Base-by-base conservation (phyloP, 768 basidiomycete genomes). In the Sarcomyxa edulis region DNA sequence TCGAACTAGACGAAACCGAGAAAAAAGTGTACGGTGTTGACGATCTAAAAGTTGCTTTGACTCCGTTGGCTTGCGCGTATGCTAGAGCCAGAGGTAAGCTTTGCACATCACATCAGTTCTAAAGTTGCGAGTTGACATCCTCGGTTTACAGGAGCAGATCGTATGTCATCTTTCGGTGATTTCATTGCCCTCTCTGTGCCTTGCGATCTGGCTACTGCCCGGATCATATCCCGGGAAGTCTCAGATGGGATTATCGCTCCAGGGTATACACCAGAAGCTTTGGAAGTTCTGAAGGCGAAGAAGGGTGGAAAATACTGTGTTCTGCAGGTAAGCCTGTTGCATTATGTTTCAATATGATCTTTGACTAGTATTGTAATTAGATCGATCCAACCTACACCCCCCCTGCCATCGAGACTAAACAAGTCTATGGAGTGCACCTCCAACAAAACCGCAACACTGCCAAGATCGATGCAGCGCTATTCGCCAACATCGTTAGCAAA, bases 101-200 rank as follows among this genome's bases (percentile, higher is more conserved):
- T 20, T n/a, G n/a, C n/a, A n/a, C n/a, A n/a, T n/a, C 7, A 24
- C 23, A 25, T 27, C 15, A 19, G 36, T 29, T 22, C 16, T 32
- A n/a, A n/a, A n/a, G n/a, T n/a, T n/a, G 9, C 10, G 12, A 12
- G 15, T 10, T 32, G 14, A 15, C 14, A 5, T 26, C 7, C 10
- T 30, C 10, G 11, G 21, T 29, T 32, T 32, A 2, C 48, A 89
- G 88, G 93, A 40, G 95, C 96, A 16, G 96, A 99, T 59, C 82
- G 96, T 38, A 99, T 99, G 96, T 97, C 95, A 1, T 97, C 95
- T 2, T 99, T 98, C 58, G 96, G 96, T 4, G 96, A 99, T 65
- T 99, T 98, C 59, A 94, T 99, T 51, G 96, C 93, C 0, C 73
- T 99, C 8, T 96, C 93, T 12, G 82, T 85, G 19, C 78, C 83